Evolutionary conservation across 1,139 yeast genomes (phyloP), one percentile per base, ranked within the genome.

Genomic region (Meyerozyma athensensis): DNA sequence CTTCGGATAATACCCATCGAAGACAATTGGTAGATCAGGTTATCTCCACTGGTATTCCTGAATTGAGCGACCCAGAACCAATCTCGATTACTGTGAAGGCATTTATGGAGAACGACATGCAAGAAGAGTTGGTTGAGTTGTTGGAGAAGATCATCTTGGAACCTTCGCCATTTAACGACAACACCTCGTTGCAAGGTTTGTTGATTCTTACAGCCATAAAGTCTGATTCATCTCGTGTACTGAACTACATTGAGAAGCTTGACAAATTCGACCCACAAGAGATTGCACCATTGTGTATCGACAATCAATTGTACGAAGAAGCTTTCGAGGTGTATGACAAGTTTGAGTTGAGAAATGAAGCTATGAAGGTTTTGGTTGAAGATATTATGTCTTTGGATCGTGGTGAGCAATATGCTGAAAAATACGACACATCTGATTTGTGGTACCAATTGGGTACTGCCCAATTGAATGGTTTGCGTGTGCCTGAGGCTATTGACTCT

Each of bases 401-500:
- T 59, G 98, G 95, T 56, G 94, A 85, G 56, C 79, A 81, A 44
- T 94, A 86, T 54, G 97, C 96, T 46, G 97, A 90, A 52, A 86
- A 86, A 63, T 72, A 87, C 49, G 92, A 90, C 53, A 73, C 77
- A 30, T 79, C 95, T 10, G 96, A 84, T 51, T 74, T 92, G 47
- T 92, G 97, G 97, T 83, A 86, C 54, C 95, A 89, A 63, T 77
- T 94, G 44, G 99, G 97, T 75, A 79, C 82, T 59, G 97, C 98
- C 40, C 98, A 94, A 67, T 75, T 92, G 56, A 87, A 89, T 53
- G 98, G 97, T 39, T 74, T 90, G 56, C 81, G 97, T 54, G 79
- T 92, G 43, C 84, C 90, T 34, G 97, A 92, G 57, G 90, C 98
- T 23, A 85, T 92, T 54, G 81, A 79, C 40, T 86, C 96, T 14